These are phyloP conservation scores for Fraxinus cuspidata DNA, from an alignment of 257 asterid species.

Conservation along the genomic window DNA sequence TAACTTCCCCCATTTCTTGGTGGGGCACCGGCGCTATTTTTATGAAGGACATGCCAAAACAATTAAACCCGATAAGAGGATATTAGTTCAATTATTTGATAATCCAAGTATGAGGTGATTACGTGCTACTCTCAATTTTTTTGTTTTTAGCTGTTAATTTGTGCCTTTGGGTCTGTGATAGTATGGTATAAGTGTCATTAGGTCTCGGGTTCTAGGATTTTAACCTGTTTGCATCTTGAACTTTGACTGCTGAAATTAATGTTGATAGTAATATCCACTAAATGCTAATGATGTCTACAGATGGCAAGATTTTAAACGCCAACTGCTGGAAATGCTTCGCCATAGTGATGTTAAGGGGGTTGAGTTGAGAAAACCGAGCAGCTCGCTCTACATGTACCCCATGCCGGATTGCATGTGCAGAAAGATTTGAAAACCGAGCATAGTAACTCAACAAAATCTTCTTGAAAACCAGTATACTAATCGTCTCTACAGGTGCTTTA, in stretches of 20 bases:
- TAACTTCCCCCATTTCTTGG: conserved; percentile 88
- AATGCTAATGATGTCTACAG: conserved; percentile 34
- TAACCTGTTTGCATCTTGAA: not conserved
- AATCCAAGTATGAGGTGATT: no score
- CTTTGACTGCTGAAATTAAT: not conserved
- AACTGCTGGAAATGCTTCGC: conserved; percentile 86
- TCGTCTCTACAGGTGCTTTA: conserved; percentile 19
- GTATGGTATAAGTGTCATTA: no score
- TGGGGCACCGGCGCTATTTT: conserved; percentile 89
- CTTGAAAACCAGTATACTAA: conserved; percentile 27
- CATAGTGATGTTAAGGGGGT: conserved; percentile 75
- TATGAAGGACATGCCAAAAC: conserved; percentile 94
- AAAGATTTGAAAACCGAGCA: conserved; percentile 40
- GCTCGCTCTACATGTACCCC: conserved; percentile 81
- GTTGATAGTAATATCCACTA: not conserved
- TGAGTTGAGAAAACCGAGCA: conserved; percentile 70
- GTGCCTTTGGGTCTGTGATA: no score
- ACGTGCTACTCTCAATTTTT: no score
- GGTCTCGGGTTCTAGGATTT: not conserved
- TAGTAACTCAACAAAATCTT: conserved; percentile 48
- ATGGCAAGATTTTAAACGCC: conserved; percentile 70
- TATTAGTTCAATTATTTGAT: no score
- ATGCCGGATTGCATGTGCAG: conserved; percentile 98
- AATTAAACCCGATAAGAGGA: conserved; percentile 90
- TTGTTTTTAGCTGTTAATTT: no score